Base-by-base conservation (phyloP, 2,329 filamentous ascomycete species). In the Phaeomoniella chlamydospora region DNA sequence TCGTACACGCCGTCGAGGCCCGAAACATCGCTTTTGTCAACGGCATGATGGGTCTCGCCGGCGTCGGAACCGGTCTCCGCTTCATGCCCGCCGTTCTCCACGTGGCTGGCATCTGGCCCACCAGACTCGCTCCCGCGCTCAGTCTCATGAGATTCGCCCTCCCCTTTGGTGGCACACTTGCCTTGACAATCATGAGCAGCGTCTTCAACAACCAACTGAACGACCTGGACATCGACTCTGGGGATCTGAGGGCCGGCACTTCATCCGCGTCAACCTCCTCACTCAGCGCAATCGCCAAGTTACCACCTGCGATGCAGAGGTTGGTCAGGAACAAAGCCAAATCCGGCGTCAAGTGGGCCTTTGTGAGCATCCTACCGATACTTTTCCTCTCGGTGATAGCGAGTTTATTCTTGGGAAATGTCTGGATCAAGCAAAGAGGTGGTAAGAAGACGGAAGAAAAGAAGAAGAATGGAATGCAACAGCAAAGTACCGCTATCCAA, bases 81-180 rank as follows among this genome's bases (percentile, higher is more conserved):
- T 68, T 78, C 47, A 80, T 80, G 68, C 74, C 74, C 3, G 64
- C 65, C 0, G 67, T 68, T 0, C 61, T 82, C 0, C 77, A 82
- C 41, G 72, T 68, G 0, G 64, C 77, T 1, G 77, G 70, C 0
- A 67, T 74, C 39, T 79, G 76, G 53, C 72, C 70, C 0, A 52
- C 63, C 3, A 56, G 66, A 17, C 68, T 78, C 10, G 67, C 76
- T 0, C 60, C 68, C 0, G 70, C 79, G 3, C 66, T 77, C 38
- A 72, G 68, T 0, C 49, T 81, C 6, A 65, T 77, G 51, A 61
- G 66, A 0, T 71, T 81, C 36, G 65, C 73, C 2, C 39, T 70
- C 12, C 72, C 74, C 0, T 68, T 82, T 15, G 77, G 78, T 3
- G 76, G 77, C 10, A 79, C 75, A 0, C 53, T 81, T 2, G 70